phyloP scores from a whole-genome alignment of 176 grass and related monocot species.

The Tillandsia leiboldiana region DNA sequence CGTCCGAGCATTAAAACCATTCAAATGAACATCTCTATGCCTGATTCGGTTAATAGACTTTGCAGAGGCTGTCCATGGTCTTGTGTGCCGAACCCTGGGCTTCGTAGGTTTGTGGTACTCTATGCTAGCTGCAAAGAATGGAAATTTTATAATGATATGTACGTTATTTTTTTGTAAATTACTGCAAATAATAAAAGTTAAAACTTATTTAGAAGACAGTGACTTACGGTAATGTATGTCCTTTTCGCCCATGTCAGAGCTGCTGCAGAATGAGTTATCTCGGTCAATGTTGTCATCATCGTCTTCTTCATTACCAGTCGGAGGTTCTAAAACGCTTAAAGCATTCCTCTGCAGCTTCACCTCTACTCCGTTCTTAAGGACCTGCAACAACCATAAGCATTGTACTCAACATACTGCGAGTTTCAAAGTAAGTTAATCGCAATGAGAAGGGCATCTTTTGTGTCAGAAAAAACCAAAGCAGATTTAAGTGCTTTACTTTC shows the following conservation, averaged over 20 bases:
- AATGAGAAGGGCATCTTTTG: background rate
- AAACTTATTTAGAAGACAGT: background rate
- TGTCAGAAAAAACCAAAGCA: background rate
- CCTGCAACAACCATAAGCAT: constrained; percentile 9
- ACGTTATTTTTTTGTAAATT: background rate
- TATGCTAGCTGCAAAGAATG: constrained; percentile 2
- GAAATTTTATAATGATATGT: background rate
- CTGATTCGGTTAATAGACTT: constrained; percentile 5
- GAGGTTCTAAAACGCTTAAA: constrained; percentile 41
- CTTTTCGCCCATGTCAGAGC: constrained; percentile 37
- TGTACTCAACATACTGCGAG: background rate
- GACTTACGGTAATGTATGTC: constrained; percentile 32
- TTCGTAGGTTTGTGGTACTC: constrained; percentile 17
- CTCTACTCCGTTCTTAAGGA: constrained; percentile 47
- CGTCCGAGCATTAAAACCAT: constrained; percentile 1
- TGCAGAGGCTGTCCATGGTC: constrained; percentile 18
- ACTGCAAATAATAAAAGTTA: background rate
- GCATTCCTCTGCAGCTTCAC: constrained; percentile 47
- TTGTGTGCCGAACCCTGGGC: constrained; percentile 13
- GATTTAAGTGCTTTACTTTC: background rate
- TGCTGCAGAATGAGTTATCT: constrained; percentile 44
- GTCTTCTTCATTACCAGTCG: constrained; percentile 44
- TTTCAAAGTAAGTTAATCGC: background rate
- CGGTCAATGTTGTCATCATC: constrained; percentile 15
- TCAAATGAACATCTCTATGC: background rate